Percentiles rank a stretch among this genome's conserved stretches.
These are phyloP conservation scores for Blastobotrys serpentis DNA, from an alignment of 1,139 yeast genomes.

Conservation along the genomic window DNA sequence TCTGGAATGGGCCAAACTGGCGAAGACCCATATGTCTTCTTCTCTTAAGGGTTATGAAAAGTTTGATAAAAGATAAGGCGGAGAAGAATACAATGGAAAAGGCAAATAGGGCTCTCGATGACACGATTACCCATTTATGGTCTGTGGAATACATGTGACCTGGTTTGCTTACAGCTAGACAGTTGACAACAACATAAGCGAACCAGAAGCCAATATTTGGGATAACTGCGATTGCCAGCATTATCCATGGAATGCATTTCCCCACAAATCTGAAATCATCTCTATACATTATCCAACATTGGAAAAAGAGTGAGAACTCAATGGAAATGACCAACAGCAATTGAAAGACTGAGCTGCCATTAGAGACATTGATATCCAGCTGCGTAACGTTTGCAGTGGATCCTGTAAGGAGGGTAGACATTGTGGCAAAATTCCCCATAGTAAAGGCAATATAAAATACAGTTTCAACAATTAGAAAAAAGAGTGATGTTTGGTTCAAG, in stretches of 20 bases:
- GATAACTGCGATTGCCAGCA: slow-evolving; percentile 20
- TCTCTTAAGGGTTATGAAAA: slow-evolving; percentile 63
- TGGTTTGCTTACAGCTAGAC: slow-evolving; percentile 32
- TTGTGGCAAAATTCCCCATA: not conserved
- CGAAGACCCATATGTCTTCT: slow-evolving; percentile 74
- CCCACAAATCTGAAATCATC: slow-evolving; percentile 17
- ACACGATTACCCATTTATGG: slow-evolving; percentile 30
- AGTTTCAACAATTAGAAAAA: slow-evolving; percentile 56
- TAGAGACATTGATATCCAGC: slow-evolving; percentile 45
- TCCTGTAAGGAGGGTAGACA: not conserved
- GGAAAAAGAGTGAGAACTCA: slow-evolving; percentile 66
- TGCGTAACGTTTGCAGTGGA: slow-evolving; percentile 32
- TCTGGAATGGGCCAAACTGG: slow-evolving; percentile 80
- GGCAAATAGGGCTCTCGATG: slow-evolving; percentile 58
- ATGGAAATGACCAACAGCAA: slow-evolving; percentile 58
- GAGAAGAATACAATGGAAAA: slow-evolving; percentile 65
- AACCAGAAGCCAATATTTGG: slow-evolving; percentile 52
- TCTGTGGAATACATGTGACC: slow-evolving; percentile 17
- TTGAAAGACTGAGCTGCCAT: slow-evolving; percentile 61
- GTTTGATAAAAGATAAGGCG: slow-evolving; percentile 56
- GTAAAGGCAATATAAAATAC: slow-evolving; percentile 56
- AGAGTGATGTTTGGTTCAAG: slow-evolving; percentile 60
- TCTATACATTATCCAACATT: slow-evolving; percentile 65
- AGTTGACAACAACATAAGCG: slow-evolving; percentile 43
- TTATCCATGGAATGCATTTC: slow-evolving; percentile 17